A percentile compares a stretch with the other conserved stretches of the same genome.
phyloP scores from a whole-genome alignment of 768 basidiomycete genomes.

The Boletus pseudopeckii region DNA sequence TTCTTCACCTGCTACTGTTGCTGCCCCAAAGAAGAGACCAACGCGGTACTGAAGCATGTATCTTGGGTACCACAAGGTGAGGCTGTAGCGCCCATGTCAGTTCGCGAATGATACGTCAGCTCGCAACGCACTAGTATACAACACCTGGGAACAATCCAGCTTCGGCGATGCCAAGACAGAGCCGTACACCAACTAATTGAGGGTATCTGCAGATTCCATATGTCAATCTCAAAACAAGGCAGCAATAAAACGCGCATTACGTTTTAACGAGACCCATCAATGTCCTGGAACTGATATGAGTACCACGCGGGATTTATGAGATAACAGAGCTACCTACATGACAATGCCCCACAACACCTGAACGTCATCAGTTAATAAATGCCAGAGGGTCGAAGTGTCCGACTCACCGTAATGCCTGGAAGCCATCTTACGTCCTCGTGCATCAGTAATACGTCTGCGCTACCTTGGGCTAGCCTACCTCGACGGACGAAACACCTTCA shows the following conservation, averaged over 20 bases:
- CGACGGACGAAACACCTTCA: conserved; percentile 65
- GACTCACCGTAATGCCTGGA: conserved; percentile 57
- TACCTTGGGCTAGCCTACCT: conserved; percentile 33
- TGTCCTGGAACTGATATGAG: conserved; percentile 37
- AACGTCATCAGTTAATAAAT: not conserved
- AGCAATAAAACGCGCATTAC: conserved; percentile 28
- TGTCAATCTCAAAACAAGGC: not conserved
- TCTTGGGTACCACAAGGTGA: conserved; percentile 69
- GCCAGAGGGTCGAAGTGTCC: not conserved
- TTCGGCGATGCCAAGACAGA: conserved; percentile 63
- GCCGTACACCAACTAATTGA: conserved; percentile 54
- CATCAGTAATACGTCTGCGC: not conserved
- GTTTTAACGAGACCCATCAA: conserved; percentile 67
- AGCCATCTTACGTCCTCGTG: conserved; percentile 45
- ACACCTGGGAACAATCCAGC: conserved; percentile 73
- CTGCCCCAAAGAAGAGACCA: conserved; percentile 63
- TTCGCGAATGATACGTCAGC: too few species aligned
- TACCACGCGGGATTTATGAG: not conserved
- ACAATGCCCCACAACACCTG: conserved; percentile 64
- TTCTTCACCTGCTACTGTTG: conserved; percentile 49
- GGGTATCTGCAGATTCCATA: conserved; percentile 44
- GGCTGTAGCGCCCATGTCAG: conserved; percentile 29
- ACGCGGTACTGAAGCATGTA: conserved; percentile 58
- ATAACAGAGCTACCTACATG: conserved; percentile 38
- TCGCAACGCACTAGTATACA: conserved; percentile 56